A percentile compares a stretch with the other conserved stretches of the same genome.
Conservation (phyloP, 106 monocot species). For the Triglochin maritima region DNA sequence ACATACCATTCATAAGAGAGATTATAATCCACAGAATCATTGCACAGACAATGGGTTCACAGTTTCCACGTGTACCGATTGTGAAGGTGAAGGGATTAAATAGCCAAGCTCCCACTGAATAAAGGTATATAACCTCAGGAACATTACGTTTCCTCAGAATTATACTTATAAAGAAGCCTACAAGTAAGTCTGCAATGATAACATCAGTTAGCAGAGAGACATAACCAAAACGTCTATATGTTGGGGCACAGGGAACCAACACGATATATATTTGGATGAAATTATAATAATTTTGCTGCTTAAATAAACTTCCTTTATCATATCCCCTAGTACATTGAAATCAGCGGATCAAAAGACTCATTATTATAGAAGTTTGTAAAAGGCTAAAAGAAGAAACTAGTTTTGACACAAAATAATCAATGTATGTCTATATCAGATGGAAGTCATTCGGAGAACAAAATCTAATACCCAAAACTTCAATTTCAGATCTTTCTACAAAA, state of each 20-base stretch:
- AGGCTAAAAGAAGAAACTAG: too few relatives aligned
- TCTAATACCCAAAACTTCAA: too few relatives aligned
- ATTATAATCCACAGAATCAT: conserved; percentile 72
- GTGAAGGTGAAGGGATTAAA: conserved; percentile 26
- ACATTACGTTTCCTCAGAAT: conserved; percentile 60
- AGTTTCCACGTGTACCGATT: conserved; percentile 24
- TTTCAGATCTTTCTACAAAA: too few relatives aligned
- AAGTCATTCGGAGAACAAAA: too few relatives aligned
- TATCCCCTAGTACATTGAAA: too few relatives aligned
- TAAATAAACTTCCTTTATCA: too few relatives aligned
- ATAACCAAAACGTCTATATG: background rate
- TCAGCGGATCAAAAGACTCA: too few relatives aligned
- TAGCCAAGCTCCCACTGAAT: conserved; percentile 63
- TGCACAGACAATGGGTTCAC: conserved; percentile 60
- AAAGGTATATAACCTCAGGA: conserved; percentile 39
- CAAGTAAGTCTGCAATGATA: conserved; percentile 52
- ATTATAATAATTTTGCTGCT: background rate
- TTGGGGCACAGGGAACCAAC: too few relatives aligned
- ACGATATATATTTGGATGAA: too few relatives aligned
- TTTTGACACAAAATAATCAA: too few relatives aligned
- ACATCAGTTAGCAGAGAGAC: background rate
- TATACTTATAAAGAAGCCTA: conserved; percentile 53
- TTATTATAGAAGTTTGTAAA: too few relatives aligned
- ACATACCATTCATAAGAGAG: conserved; percentile 58
- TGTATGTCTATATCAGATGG: too few relatives aligned